Conservation (phyloP, 495 filamentous ascomycete species). For the Penicillium samsonianum region DNA sequence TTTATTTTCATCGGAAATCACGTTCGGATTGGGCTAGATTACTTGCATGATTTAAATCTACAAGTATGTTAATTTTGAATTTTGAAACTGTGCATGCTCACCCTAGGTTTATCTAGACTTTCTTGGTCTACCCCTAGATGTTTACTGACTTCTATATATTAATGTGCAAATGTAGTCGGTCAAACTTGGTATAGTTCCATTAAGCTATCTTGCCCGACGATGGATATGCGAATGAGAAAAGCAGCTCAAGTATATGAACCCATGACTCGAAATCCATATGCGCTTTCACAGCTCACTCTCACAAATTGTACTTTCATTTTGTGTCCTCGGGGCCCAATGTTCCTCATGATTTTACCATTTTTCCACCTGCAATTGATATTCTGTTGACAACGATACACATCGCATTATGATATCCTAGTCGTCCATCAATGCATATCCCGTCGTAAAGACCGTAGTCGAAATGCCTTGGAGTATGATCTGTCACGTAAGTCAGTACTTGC, state of each 20-base stretch:
- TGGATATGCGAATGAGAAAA: background rate
- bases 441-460: slow-evolving; percentile 3
- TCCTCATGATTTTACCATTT: background rate
- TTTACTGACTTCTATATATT: background rate
- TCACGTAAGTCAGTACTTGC: background rate
- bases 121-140: background rate
- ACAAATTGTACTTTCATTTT: background rate
- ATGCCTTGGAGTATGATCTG: slow-evolving; percentile 11
- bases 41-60: background rate
- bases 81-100: background rate
- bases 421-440: slow-evolving; percentile 4
- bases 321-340: background rate
- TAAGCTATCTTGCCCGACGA: background rate
- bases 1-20: background rate
- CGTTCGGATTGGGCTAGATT: background rate
- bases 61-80: background rate
- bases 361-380: slow-evolving; percentile 3
- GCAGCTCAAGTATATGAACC: background rate
- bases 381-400: background rate
- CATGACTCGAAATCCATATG: no score
- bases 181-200: background rate
- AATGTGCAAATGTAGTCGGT: background rate
- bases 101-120: background rate
- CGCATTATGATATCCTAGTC: slow-evolving; percentile 1
- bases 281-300: background rate